Evolutionary conservation across 306 rosid genomes (phyloP).

Genomic region (Castanea mollissima): DNA sequence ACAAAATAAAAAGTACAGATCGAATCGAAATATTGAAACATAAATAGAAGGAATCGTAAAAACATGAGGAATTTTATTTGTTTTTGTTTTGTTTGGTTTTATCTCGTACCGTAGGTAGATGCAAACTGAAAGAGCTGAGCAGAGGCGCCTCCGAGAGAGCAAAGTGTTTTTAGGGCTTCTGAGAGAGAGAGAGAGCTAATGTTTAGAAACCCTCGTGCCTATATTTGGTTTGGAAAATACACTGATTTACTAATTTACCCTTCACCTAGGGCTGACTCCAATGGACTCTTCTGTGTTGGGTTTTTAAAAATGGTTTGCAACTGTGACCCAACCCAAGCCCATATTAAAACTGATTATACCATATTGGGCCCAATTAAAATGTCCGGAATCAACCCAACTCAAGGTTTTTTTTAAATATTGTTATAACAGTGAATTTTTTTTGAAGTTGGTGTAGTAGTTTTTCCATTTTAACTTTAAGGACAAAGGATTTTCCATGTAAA

Average conservation of each 20-base stretch:
- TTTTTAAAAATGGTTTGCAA: too few relatives aligned
- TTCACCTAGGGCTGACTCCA: background rate
- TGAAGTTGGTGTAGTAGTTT: too few relatives aligned
- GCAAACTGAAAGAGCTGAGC: background rate
- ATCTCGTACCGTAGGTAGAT: background rate
- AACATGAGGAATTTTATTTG: background rate
- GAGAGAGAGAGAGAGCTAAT: background rate
- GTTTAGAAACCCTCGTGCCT: background rate
- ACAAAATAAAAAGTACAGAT: background rate
- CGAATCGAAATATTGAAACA: background rate
- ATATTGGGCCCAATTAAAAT: too few relatives aligned
- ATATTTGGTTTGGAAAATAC: background rate
- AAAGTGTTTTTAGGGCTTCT: background rate
- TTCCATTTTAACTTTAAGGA: too few relatives aligned
- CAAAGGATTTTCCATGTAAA: too few relatives aligned
- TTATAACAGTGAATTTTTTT: too few relatives aligned
- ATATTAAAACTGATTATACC: too few relatives aligned
- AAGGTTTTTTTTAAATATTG: too few relatives aligned
- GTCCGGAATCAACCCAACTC: too few relatives aligned
- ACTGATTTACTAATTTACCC: background rate
- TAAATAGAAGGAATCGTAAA: background rate
- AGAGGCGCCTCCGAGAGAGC: constrained; percentile 10
- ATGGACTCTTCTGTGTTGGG: background rate
- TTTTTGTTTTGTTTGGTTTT: background rate
- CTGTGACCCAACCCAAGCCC: too few relatives aligned